Base-by-base conservation (phyloP, 208 protist genomes). In the Porcisia hertigi region DNA sequence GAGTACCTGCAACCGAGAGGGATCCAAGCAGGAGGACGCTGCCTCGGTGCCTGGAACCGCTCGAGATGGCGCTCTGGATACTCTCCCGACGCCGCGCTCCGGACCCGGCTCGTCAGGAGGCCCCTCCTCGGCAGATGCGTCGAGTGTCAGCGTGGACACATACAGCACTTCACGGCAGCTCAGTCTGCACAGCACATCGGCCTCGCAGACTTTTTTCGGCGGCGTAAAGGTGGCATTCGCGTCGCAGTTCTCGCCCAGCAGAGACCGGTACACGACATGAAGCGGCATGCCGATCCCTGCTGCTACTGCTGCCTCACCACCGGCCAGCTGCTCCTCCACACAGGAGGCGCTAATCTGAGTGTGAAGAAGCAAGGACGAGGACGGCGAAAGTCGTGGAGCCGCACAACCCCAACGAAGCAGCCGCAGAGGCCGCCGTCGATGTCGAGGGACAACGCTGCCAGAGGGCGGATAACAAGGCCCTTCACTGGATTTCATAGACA, bases 381-480 rank as follows among this genome's bases (percentile, higher is more conserved):
- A 18, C 18, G 14, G 8, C 8, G 63, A 67, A 34, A n/a, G 63
- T 20, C 11, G 41, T 43, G 34, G 66, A 7, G 12, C 47, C 14
- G 41, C 47, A 71, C 53, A 9, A 39, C 69, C 45, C 69, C 66
- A 71, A 6, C n/a, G n/a, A 43, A 71, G 49, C 11, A 71, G 16
- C 47, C 66, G 66, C 30, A 71, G 62, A 34, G 57, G 58, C n/a
- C 18, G 58, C n/a, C 18, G 59, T 23, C 49, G 58, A 67, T 23
- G 11, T 20, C 30, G 59, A 69, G 58, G 58, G 53, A 23, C 71
- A 16, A n/a, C 58, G 59, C 41, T 11, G 34, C 36, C 25, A 52
- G 57, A 65, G 6, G 11, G 57, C 30, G 4, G n/a, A 43, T 34
- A 54, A 20, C 30, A 60, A 52, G 49, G 39, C 1, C 12, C 34